Evolutionary conservation across 345 rosid genomes (phyloP), one percentile per base, ranked within the genome.

Genomic region (Stellera chamaejasme): DNA sequence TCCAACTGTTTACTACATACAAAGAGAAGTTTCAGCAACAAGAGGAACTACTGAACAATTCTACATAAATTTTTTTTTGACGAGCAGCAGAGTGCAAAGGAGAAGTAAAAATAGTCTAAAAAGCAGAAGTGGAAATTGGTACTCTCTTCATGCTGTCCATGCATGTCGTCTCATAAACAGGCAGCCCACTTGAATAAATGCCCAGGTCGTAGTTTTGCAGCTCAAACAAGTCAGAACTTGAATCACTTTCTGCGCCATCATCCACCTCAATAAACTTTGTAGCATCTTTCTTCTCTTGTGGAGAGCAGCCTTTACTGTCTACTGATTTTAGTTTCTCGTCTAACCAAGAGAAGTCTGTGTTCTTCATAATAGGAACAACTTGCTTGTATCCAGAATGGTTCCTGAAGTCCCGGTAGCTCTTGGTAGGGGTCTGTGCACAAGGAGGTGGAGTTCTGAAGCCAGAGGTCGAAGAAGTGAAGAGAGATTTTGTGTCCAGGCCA

Each of bases 161-260:
- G 51, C 72, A 71, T 48, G 98, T 92, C 16, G 95, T 88, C 67
- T 92, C 98, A 52, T 92, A 88, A 16, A 92, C 98, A 12, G 97
- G 97, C 55, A 92, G 68, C 12, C 86, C 96, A 63, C 73, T 80
- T 25, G 91, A 80, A 61, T 72, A 75, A 51, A 67, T 71, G 11
- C 74, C 85, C 60, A 85, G 57, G 70, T 88, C 88, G 58, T 83
- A 91, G 70, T 80, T 91, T 43, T 82, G 86, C 69, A 91, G 53
- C 74, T 92, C 98, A 47, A 92, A 92, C 70, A 92, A 79, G 77
- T 92, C 98, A 52, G 96, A 92, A 69, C 98, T 92, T 19, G 96
- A 85, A 77, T 92, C 98, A 61, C 95, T 92, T 32, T 85, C 95
- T 45, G 79, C 83, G 6, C 88, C 88, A 54, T 75, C 84, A 61